A percentile compares a stretch with the other conserved stretches of the same genome.
Conservation (phyloP, 1,284 basidiomycete species). For the Gastroboletus turbinatus region DNA sequence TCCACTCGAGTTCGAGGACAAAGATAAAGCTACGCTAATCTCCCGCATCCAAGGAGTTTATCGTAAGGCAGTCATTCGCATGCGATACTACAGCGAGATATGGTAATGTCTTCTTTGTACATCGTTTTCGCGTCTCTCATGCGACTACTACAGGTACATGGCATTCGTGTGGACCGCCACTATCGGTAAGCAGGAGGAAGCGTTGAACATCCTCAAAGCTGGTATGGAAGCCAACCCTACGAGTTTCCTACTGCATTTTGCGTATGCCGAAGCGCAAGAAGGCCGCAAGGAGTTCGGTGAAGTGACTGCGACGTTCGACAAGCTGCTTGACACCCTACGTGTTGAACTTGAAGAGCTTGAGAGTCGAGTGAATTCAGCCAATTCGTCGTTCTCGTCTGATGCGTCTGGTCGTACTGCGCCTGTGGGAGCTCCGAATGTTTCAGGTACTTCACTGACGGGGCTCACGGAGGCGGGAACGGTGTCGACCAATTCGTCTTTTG, state of each 20-base stretch:
- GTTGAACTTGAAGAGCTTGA: constrained; percentile 74
- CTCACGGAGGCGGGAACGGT: constrained; percentile 27
- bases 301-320: constrained; percentile 69
- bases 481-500: constrained; percentile 43
- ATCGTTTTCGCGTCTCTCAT: constrained; percentile 13
- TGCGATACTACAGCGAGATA: constrained; percentile 95
- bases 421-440: constrained; percentile 27
- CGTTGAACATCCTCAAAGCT: constrained; percentile 74
- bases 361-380: constrained; percentile 45
- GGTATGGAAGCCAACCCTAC: constrained; percentile 87
- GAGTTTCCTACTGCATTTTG: constrained; percentile 88
- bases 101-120: constrained; percentile 56
- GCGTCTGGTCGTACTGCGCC: constrained; percentile 27
- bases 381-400: constrained; percentile 40
- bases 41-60: constrained; percentile 82
- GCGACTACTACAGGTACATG: constrained; percentile 70
- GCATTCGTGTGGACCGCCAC: constrained; percentile 79
- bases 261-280: constrained; percentile 86
- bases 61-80: constrained; percentile 82
- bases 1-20: constrained; percentile 89
- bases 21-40: constrained; percentile 67
- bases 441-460: constrained; percentile 15
- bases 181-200: constrained; percentile 82
- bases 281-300: constrained; percentile 61
- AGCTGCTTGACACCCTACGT: constrained; percentile 69